A percentile compares a stretch with the other conserved stretches of the same genome.
Evolutionary conservation across 371 early-diverging fungal genomes (phyloP).

Genomic region (Phascolomyces articulosus): DNA sequence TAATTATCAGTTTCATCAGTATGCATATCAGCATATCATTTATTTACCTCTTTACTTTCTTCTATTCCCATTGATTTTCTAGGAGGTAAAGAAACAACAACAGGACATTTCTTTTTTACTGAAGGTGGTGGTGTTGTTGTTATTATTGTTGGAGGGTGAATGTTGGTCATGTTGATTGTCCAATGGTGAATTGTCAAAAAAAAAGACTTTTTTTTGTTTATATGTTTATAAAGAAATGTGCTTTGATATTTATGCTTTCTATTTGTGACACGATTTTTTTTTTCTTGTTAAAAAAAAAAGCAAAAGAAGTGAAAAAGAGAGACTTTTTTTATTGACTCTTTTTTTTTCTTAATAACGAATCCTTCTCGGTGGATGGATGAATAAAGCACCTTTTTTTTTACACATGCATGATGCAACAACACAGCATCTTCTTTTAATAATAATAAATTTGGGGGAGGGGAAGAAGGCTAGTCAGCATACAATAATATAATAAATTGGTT

Average conservation of each 20-base stretch:
- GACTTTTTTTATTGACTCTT: not conserved
- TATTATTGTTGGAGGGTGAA: not conserved
- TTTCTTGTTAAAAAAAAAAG: no score
- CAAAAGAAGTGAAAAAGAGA: not conserved
- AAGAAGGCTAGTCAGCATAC: no score
- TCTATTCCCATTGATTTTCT: not conserved
- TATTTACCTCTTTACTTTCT: not conserved
- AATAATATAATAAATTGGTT: no score
- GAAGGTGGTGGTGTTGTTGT: not conserved
- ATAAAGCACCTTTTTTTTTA: not conserved
- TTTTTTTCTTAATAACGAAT: no score
- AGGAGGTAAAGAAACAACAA: conserved; percentile 11
- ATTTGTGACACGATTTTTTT: no score
- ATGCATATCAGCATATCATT: not conserved
- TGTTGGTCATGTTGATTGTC: not conserved
- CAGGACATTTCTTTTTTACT: not conserved
- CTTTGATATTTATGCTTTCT: no score
- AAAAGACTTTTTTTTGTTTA: no score
- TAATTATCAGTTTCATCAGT: not conserved
- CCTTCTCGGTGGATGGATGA: conserved; percentile 1
- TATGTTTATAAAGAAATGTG: no score
- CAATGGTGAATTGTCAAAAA: not conserved
- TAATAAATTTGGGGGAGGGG: no score
- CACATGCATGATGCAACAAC: not conserved
- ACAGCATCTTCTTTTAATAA: no score